Evolutionary conservation across 2,329 filamentous ascomycete species (phyloP).

Genomic region (Onygena corvina): DNA sequence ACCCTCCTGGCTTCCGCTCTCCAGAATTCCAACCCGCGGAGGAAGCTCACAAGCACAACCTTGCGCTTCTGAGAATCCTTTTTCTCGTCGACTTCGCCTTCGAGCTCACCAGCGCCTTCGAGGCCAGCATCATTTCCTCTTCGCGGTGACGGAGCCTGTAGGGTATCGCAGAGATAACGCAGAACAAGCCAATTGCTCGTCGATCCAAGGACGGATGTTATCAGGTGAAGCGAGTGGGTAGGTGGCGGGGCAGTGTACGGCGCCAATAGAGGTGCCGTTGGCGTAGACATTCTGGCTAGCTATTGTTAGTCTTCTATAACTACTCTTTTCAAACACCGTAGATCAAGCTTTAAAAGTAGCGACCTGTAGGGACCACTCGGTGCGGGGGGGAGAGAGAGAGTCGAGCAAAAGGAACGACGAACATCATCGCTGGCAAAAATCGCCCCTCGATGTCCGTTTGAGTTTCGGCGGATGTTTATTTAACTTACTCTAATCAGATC

Average conservation of each 20-base stretch:
- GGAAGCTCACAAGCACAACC: conserved; percentile 70
- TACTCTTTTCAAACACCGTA: no score
- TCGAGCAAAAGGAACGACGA: neutral
- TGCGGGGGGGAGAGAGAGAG: no score
- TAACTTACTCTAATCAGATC: conserved; percentile 1
- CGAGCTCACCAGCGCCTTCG: conserved; percentile 13
- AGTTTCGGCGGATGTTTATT: no score
- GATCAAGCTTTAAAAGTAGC: no score
- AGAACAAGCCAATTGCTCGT: conserved; percentile 47
- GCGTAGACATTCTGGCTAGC: conserved; percentile 12
- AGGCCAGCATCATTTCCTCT: conserved; percentile 6
- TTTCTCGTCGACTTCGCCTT: conserved; percentile 6
- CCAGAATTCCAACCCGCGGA: conserved; percentile 71
- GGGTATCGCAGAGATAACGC: conserved; percentile 39
- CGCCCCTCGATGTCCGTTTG: no score
- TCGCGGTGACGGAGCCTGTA: conserved; percentile 21
- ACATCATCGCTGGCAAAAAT: neutral
- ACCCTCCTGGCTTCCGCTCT: conserved; percentile 55
- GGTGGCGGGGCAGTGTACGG: conserved; percentile 25
- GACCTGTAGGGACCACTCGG: no score
- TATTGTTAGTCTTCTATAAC: no score
- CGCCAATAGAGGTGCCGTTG: conserved; percentile 13
- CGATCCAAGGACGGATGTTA: conserved; percentile 36
- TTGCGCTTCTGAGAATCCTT: conserved; percentile 21
- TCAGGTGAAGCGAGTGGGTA: conserved; percentile 30